Conservation (phyloP, 805 yeast species). For the Monosporozyma solicola region DNA sequence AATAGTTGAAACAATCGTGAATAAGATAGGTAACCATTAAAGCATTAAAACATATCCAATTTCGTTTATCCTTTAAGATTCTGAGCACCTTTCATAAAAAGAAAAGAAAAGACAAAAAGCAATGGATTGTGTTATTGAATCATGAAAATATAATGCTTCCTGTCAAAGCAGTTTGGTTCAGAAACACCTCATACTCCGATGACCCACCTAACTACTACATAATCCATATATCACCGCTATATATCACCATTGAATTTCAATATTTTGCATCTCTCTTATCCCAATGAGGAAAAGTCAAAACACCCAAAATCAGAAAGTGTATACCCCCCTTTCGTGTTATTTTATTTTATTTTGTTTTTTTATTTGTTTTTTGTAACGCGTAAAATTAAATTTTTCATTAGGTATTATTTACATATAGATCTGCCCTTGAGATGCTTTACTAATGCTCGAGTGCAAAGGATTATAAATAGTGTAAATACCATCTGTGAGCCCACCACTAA, state of each 20-base stretch:
- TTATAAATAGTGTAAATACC: not conserved
- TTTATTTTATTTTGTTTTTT: not conserved
- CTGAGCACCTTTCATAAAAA: not conserved
- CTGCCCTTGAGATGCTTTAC: not conserved
- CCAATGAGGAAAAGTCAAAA: not conserved
- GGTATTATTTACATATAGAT: not conserved
- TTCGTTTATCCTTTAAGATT: not conserved
- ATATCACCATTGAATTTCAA: not conserved
- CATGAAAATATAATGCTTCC: not conserved
- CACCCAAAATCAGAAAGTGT: not conserved
- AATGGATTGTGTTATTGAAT: not conserved
- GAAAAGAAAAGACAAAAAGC: not conserved
- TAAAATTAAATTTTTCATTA: not conserved
- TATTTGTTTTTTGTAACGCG: slow-evolving; percentile 8
- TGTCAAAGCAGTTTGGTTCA: not conserved
- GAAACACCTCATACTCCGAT: not conserved
- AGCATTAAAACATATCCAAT: not conserved
- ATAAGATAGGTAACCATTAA: not conserved
- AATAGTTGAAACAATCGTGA: not conserved
- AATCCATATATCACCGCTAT: not conserved
- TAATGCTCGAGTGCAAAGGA: not conserved
- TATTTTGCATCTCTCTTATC: not conserved
- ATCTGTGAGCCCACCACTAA: not conserved
- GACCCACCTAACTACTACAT: not conserved
- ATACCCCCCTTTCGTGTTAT: slow-evolving; percentile 1